phyloP scores from a whole-genome alignment of 2,329 filamentous ascomycete species.

The Scopulariopsis brevicaulis region DNA sequence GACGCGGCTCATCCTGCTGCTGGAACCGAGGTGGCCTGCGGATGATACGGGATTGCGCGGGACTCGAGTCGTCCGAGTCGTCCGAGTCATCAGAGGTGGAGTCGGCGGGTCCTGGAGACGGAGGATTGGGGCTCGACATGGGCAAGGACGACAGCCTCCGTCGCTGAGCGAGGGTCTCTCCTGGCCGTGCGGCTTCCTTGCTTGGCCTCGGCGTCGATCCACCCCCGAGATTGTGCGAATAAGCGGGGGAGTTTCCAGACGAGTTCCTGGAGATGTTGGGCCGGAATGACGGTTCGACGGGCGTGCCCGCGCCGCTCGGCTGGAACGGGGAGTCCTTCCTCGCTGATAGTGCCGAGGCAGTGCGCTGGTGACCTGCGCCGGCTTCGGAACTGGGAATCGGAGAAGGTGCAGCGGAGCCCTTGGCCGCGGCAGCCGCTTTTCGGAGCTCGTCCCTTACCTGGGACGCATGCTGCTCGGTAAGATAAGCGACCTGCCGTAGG shows the following conservation, averaged over 20 bases:
- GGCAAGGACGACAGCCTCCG: slow-evolving; percentile 33
- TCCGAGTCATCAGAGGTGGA: slow-evolving; percentile 28
- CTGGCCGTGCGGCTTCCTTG: slow-evolving; percentile 16
- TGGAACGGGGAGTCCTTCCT: slow-evolving; percentile 44
- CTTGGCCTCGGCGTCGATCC: slow-evolving; percentile 12
- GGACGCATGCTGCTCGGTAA: slow-evolving; percentile 82
- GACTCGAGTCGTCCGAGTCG: slow-evolving; percentile 34
- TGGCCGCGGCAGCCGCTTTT: slow-evolving; percentile 51
- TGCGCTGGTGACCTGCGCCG: slow-evolving; percentile 24
- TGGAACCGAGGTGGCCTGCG: slow-evolving; percentile 42
- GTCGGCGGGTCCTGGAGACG: slow-evolving; percentile 24
- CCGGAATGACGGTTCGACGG: slow-evolving; percentile 28
- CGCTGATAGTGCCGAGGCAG: slow-evolving; percentile 43
- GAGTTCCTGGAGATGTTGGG: slow-evolving; percentile 34
- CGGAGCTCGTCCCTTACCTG: slow-evolving; percentile 87
- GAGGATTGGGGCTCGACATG: slow-evolving; percentile 17
- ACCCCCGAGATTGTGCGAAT: slow-evolving; percentile 1
- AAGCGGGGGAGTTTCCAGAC: slow-evolving; percentile 25
- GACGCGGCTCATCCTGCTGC: slow-evolving; percentile 19
- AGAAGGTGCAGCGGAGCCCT: slow-evolving; percentile 44
- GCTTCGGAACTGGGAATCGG: slow-evolving; percentile 41
- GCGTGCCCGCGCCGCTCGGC: slow-evolving; percentile 29
- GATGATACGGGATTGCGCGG: slow-evolving; percentile 48
- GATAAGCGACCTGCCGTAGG: slow-evolving; percentile 84
- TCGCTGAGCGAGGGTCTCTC: slow-evolving; percentile 10